Evolutionary conservation across 495 filamentous ascomycete genomes (phyloP), one percentile per base, ranked within the genome.

Genomic region (Melanomma pulvis-pyrius): DNA sequence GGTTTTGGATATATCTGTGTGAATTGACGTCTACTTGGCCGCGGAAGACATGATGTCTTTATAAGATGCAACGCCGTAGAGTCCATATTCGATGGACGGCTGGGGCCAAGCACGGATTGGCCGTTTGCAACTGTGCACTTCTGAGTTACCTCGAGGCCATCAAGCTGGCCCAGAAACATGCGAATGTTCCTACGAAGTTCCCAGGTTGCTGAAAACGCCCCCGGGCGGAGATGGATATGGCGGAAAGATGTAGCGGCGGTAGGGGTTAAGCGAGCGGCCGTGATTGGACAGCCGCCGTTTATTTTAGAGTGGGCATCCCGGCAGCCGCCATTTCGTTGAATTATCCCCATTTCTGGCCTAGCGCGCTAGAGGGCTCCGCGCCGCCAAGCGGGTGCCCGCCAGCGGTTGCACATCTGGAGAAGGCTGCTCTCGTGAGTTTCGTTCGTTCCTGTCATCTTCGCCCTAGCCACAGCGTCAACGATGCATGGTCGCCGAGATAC

Each of bases 21-120:
- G 17, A 59, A 53, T 22, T 54, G 55, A 29, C 54, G 46, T 1
- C 9, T 36, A 29, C 47, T 50, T 48, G 48, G 34, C 26, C 24
- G 36, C 24, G 63, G 63, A 28, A 34, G 54, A n/a, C 28, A 44
- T 15, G 46, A 24, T 26, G 47, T 54, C 56, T 59, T 66, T 66
- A 66, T 66, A 66, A 25, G 17, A 6, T 19, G 22, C 1, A 30
- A 21, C 24, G 49, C 11, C 21, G 26, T 32, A 19, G 15, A 22
- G 22, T 59, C 36, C 63, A 66, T 66, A 19, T 24, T 50, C 12
- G 48, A 25, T 50, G 19, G 48, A 50, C 19, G 48, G 5, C 4
- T 44, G 39, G 39, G 39, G 39, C 39, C 39, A 44, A 44, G n/a
- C 2, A 2, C 3, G 39, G 39, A 44, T 17, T 12, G 3, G 3